Conservation (phyloP, 257 asterid species). For the Nicotiana knightiana region DNA sequence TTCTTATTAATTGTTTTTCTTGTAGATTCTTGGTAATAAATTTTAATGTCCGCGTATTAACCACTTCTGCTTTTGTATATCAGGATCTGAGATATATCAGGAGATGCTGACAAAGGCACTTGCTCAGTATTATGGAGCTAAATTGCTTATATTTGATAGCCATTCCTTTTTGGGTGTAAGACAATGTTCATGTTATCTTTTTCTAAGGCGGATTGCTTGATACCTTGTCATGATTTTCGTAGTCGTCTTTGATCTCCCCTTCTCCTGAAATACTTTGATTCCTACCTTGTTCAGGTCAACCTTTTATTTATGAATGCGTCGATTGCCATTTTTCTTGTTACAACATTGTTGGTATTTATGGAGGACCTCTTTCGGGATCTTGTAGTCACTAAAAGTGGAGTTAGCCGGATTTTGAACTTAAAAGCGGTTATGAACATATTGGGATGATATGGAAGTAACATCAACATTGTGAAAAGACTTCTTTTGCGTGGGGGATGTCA, state of each 20-base stretch:
- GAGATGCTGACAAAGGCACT: slow-evolving; percentile 91
- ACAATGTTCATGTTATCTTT: neutral
- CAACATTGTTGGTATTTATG: neutral
- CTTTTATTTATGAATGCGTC: neutral
- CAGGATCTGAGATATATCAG: slow-evolving; percentile 90
- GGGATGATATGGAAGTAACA: neutral
- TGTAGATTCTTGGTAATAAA: neutral
- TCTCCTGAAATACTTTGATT: neutral
- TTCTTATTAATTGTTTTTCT: slow-evolving; percentile 5
- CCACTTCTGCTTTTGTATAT: neutral
- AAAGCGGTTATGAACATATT: neutral
- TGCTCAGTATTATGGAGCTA: slow-evolving; percentile 81
- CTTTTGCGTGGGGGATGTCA: neutral
- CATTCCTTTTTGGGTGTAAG: slow-evolving; percentile 71
- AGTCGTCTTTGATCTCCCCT: neutral
- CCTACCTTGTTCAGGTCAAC: neutral
- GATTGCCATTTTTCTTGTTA: neutral
- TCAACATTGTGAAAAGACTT: neutral
- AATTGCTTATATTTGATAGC: slow-evolving; percentile 71
- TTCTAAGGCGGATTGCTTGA: neutral
- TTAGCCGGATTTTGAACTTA: neutral
- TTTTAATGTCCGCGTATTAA: neutral
- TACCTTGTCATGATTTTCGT: neutral
- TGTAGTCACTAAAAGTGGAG: neutral
- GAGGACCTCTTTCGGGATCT: neutral